A percentile compares a stretch with the other conserved stretches of the same genome.
Evolutionary conservation across 164 flowering plant genomes (phyloP).

Genomic region (Tinospora cordifolia): DNA sequence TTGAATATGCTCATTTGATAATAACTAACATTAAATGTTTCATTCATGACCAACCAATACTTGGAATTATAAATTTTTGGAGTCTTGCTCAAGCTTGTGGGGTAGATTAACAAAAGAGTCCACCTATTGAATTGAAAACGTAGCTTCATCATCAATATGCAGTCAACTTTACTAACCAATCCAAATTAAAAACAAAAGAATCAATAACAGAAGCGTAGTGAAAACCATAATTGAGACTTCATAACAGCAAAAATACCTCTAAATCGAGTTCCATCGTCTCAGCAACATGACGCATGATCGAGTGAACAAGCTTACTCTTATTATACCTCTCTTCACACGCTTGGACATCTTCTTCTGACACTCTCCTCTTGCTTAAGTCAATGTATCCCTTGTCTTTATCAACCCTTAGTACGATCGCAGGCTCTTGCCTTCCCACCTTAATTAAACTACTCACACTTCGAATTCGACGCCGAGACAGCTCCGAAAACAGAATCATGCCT

Average conservation of each 20-base stretch:
- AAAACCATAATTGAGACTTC: neutral
- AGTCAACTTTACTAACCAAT: too few relatives aligned
- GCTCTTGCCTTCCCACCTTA: conserved; percentile 87
- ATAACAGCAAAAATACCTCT: conserved; percentile 40
- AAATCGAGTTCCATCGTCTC: conserved; percentile 72
- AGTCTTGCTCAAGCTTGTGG: too few relatives aligned
- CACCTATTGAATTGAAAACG: too few relatives aligned
- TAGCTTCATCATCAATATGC: too few relatives aligned
- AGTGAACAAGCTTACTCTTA: conserved; percentile 95
- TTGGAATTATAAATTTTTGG: too few relatives aligned
- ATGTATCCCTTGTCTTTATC: conserved; percentile 88
- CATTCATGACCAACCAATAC: too few relatives aligned
- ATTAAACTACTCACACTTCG: conserved; percentile 80
- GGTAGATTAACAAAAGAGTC: too few relatives aligned
- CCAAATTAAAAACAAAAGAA: neutral
- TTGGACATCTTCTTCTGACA: conserved; percentile 79
- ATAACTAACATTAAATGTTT: too few relatives aligned
- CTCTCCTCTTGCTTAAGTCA: conserved; percentile 81
- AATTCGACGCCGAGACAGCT: conserved; percentile 90
- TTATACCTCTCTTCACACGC: conserved; percentile 86
- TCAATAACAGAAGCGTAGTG: neutral
- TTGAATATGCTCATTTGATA: too few relatives aligned
- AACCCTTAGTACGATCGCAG: conserved; percentile 89
- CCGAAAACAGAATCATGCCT: conserved; percentile 91
- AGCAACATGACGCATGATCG: conserved; percentile 92